These are phyloP conservation scores for Zhuliangozyma parablackwelliae DNA, from an alignment of 1,139 yeast genomes.

Conservation along the genomic window DNA sequence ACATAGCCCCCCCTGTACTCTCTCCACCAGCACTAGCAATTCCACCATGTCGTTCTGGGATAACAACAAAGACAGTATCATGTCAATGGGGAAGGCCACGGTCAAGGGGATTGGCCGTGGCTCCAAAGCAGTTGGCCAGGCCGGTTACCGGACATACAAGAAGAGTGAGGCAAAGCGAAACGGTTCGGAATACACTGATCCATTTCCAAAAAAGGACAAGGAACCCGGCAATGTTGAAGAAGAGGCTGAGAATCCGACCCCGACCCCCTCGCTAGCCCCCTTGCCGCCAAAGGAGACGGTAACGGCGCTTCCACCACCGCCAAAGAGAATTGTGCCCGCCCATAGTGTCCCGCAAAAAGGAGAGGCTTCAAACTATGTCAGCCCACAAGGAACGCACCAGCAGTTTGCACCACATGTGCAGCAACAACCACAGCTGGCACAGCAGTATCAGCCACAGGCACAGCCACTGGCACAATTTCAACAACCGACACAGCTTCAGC, in stretches of 20 bases:
- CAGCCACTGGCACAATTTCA: conserved; percentile 1
- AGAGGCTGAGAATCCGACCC: neutral
- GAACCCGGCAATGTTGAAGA: conserved; percentile 1
- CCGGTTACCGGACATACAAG: conserved; percentile 48
- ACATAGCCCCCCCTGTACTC: neutral
- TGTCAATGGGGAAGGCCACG: conserved; percentile 44
- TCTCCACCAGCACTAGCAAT: neutral
- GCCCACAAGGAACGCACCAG: neutral
- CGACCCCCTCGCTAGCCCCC: conserved; percentile 7
- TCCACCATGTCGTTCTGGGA: conserved; percentile 46
- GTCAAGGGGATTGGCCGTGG: conserved; percentile 49
- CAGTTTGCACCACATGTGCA: too few relatives aligned
- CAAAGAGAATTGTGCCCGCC: conserved; percentile 28
- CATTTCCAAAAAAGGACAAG: conserved; percentile 6
- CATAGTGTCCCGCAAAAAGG: conserved; percentile 9
- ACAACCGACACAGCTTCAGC: neutral
- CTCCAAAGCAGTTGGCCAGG: conserved; percentile 42
- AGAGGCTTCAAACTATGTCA: conserved; percentile 7
- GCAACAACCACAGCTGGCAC: neutral
- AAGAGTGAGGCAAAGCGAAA: conserved; percentile 28
- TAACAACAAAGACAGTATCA: conserved; percentile 46
- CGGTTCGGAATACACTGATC: conserved; percentile 14
- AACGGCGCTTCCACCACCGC: conserved; percentile 34
- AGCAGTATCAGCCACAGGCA: conserved; percentile 2
- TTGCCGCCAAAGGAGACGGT: conserved; percentile 19